Percentiles rank a stretch among this genome's conserved stretches.
phyloP scores from a whole-genome alignment of 768 basidiomycete genomes.

The Hygrophoropsis aurantiaca region DNA sequence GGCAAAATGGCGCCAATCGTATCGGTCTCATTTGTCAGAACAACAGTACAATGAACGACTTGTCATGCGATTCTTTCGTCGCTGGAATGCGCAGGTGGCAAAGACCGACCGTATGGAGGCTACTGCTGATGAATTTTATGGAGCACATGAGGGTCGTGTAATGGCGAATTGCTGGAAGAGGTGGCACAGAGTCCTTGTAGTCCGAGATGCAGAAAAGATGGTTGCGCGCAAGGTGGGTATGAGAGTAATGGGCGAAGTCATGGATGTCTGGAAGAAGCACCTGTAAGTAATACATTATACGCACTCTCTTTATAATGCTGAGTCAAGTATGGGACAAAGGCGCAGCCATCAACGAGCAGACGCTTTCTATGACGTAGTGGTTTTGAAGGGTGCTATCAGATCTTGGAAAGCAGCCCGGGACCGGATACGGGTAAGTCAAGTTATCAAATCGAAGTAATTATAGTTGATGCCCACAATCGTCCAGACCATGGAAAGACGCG shows the following conservation, averaged over 20 bases:
- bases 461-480: conserved; percentile 6
- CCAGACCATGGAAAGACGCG: conserved; percentile 57
- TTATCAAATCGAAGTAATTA: conserved; percentile 10
- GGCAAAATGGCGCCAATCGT: conserved; percentile 64
- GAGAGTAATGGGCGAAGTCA: conserved; percentile 46
- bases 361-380: conserved; percentile 37
- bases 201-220: conserved; percentile 45
- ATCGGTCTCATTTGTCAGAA: conserved; percentile 50
- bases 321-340: no score
- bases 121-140: conserved; percentile 49
- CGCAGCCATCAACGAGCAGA: conserved; percentile 43
- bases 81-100: conserved; percentile 52
- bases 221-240: conserved; percentile 44
- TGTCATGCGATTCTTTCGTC: conserved; percentile 41
- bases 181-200: conserved; percentile 52
- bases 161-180: conserved; percentile 49
- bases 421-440: conserved; percentile 47
- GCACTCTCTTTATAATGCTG: background rate
- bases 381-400: conserved; percentile 46
- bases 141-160: conserved; percentile 35
- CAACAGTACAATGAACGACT: conserved; percentile 50
- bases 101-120: conserved; percentile 44
- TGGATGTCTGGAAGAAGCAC: conserved; percentile 58
- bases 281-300: conserved; percentile 40
- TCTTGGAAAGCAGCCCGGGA: conserved; percentile 57